Conservation (phyloP, 768 basidiomycete genomes). For the Mycena rosella region DNA sequence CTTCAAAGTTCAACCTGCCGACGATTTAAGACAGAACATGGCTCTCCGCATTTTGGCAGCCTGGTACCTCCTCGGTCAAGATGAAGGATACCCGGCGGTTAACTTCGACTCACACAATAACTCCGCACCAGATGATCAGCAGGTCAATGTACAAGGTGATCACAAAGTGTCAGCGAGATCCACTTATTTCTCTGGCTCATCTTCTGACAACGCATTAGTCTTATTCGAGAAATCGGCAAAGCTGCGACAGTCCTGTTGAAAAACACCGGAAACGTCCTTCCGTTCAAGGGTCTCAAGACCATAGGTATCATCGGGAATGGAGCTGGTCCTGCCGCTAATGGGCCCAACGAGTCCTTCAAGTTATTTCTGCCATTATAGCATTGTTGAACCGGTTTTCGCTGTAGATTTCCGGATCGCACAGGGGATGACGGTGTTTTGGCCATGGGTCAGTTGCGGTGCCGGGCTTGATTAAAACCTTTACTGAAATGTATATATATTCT, state of each 20-base stretch:
- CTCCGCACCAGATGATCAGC: conserved; percentile 51
- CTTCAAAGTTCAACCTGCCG: conserved; percentile 35
- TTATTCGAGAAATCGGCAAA: conserved; percentile 59
- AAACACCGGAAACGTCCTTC: conserved; percentile 46
- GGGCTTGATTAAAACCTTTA: no score
- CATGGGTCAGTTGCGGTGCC: conserved; percentile 60
- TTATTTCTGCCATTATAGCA: not conserved
- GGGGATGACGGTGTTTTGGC: conserved; percentile 71
- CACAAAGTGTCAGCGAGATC: conserved; percentile 58
- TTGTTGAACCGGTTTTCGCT: not conserved
- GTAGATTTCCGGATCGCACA: conserved; percentile 60
- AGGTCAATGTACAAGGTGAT: conserved; percentile 69
- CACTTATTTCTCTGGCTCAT: not conserved
- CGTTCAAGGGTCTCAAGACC: conserved; percentile 13
- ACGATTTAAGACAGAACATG: conserved; percentile 63
- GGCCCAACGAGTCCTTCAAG: conserved; percentile 64
- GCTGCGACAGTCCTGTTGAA: conserved; percentile 62
- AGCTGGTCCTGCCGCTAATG: conserved; percentile 63
- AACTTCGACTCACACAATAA: conserved; percentile 71
- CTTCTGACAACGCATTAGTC: conserved; percentile 15
- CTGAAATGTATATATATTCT: no score
- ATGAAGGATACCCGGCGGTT: conserved; percentile 66
- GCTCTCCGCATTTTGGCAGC: conserved; percentile 80
- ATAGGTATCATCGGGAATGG: conserved; percentile 72
- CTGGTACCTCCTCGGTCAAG: conserved; percentile 69